phyloP scores from a whole-genome alignment of 208 protist genomes.

The Crithidia expoeki region DNA sequence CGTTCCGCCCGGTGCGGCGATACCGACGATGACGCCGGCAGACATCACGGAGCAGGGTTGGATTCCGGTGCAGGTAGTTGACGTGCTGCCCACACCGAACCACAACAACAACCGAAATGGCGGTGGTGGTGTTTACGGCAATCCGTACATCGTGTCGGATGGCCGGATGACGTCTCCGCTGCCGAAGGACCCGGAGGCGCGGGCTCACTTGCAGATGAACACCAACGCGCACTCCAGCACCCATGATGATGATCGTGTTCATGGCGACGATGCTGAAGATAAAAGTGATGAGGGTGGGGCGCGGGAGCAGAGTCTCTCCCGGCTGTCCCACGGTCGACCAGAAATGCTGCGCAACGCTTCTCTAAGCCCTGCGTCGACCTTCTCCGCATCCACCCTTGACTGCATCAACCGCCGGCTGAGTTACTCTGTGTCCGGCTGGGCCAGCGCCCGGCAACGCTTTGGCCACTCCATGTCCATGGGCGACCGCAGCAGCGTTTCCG shows the following conservation, averaged over 20 bases:
- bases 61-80: conserved; percentile 45
- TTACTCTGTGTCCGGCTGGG: conserved; percentile 32
- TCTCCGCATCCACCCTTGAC: conserved; percentile 41
- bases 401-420: conserved; percentile 42
- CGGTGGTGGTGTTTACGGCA: conserved; percentile 5
- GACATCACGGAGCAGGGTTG: conserved; percentile 43
- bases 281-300: background rate
- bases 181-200: conserved; percentile 18
- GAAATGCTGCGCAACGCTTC: conserved; percentile 14
- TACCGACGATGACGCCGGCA: conserved; percentile 30
- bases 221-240: background rate
- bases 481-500: conserved; percentile 9
- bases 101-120: background rate
- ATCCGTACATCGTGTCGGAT: background rate
- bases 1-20: conserved; percentile 22
- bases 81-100: background rate
- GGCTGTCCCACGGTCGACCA: background rate
- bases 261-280: background rate
- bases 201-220: background rate
- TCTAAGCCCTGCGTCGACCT: conserved; percentile 24
- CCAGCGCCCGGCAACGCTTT: conserved; percentile 17
- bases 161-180: conserved; percentile 22
- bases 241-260: background rate
- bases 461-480: conserved; percentile 13
- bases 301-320: conserved; percentile 9